Conservation (phyloP, 2,329 filamentous ascomycete species). For the Fusarium sp. region DNA sequence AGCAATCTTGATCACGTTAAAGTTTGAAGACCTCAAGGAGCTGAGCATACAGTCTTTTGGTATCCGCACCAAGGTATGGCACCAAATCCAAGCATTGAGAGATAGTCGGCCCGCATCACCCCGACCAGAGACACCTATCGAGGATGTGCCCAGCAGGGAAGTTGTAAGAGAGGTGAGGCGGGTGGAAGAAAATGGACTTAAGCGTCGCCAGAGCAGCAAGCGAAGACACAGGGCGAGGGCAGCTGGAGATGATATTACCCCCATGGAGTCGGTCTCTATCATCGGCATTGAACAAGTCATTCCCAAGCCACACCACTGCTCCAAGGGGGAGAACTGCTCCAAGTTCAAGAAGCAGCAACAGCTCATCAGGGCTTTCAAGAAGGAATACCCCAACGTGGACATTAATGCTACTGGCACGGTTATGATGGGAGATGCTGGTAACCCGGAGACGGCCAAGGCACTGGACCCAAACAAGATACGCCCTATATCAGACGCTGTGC, state of each 20-base stretch:
- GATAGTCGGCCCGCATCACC: conserved; percentile 62
- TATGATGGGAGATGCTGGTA: conserved; percentile 82
- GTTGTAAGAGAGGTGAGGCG: conserved; percentile 57
- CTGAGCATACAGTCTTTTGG: conserved; percentile 84
- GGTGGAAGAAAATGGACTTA: conserved; percentile 48
- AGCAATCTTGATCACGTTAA: conserved; percentile 85
- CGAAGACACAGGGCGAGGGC: conserved; percentile 51
- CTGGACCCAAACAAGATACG: conserved; percentile 66
- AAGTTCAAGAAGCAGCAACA: conserved; percentile 85
- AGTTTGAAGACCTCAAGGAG: conserved; percentile 87
- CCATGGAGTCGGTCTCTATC: conserved; percentile 86
- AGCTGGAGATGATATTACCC: conserved; percentile 73
- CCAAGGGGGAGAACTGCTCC: conserved; percentile 84
- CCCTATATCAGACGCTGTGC: conserved; percentile 77
- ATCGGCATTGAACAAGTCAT: conserved; percentile 91
- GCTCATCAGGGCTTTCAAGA: conserved; percentile 76
- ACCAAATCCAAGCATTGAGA: conserved; percentile 76
- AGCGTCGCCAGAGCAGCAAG: conserved; percentile 54
- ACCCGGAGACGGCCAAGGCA: conserved; percentile 70
- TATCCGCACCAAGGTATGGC: conserved; percentile 81
- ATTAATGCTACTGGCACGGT: conserved; percentile 69
- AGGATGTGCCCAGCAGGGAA: conserved; percentile 64
- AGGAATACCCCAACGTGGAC: conserved; percentile 74
- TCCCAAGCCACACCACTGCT: conserved; percentile 83
- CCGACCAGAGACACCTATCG: conserved; percentile 66